Base-by-base conservation (phyloP, 2,329 filamentous ascomycete species). In the Penicillium sp. region DNA sequence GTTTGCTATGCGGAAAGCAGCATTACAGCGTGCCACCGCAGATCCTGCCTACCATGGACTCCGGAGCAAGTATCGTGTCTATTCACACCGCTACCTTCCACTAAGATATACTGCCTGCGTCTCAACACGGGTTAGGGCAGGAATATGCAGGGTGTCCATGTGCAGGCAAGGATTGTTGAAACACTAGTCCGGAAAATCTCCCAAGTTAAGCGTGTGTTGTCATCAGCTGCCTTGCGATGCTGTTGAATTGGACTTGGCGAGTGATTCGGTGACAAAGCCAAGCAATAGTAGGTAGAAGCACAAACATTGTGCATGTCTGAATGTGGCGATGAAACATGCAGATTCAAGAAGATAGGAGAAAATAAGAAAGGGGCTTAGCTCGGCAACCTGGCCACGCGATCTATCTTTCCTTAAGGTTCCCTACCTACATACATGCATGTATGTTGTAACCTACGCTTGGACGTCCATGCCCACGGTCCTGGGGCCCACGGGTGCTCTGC, bases 151-250 rank as follows among this genome's bases (percentile, higher is more conserved):
- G 4, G 41, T 9, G 57, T 53, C 50, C 53, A 59, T 19, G 48
- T 57, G 22, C 57, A 57, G 19, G 55, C 53, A 44, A 58, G 37
- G 4, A 59, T 56, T 37, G 46, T 51, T 9, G 50, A 46, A 10
- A 57, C 34, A 40, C 53, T 57, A 15, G 49, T 35, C 57, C 55
- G 55, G 15, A 59, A 15, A 26, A 60, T 59, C 15, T 54, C 56
- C 52, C 50, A 57, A 24, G 39, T 46, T 21, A 52, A 55, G 12
- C 54, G 50, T 22, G 33, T 40, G 21, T 45, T 48, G 15, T 40
- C 53, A 31, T 52, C 46, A 55, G 38, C 28, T 55, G 29, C 48
- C 32, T 21, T 46, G 32, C n/a, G 49, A 34, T 32, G 53, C 43
- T n/a, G 38, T 50, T 7, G 41, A 51, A 35, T 38, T 49, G 26